A percentile compares a stretch with the other conserved stretches of the same genome.
These are phyloP conservation scores for Cercospora sesami DNA, from an alignment of 2,329 filamentous ascomycete genomes.

Conservation along the genomic window DNA sequence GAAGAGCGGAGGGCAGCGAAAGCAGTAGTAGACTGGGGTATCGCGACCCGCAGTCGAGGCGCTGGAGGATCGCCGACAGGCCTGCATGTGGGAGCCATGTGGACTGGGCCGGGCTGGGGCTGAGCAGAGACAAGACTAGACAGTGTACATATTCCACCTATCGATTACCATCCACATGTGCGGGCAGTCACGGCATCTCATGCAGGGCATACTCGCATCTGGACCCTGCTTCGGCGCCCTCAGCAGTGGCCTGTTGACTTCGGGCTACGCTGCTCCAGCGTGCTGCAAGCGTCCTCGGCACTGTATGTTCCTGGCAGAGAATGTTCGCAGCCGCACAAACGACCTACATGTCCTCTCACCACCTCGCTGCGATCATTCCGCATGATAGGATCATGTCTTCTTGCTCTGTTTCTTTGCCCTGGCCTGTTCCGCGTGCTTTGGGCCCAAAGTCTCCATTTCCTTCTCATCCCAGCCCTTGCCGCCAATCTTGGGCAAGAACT, in stretches of 20 bases:
- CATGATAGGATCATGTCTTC: neutral
- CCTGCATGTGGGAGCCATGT: constrained; percentile 5
- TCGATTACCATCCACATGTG: neutral
- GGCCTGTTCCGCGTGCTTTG: constrained; percentile 18
- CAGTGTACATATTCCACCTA: neutral
- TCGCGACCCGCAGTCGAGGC: neutral
- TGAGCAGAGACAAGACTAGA: neutral
- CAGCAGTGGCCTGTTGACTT: neutral
- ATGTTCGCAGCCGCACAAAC: neutral
- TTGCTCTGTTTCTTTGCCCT: constrained; percentile 14
- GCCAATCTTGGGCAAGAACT: constrained; percentile 68
- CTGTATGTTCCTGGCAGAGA: neutral
- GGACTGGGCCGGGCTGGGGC: constrained; percentile 3
- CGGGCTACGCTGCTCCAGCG: neutral
- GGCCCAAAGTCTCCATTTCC: constrained; percentile 27
- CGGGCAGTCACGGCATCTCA: neutral
- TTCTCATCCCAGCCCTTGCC: constrained; percentile 38
- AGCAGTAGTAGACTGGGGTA: neutral
- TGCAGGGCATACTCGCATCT: constrained; percentile 2
- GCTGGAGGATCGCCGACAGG: constrained; percentile 1
- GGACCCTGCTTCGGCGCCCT: neutral
- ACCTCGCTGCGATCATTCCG: neutral
- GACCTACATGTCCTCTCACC: neutral
- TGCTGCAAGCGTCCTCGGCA: neutral
- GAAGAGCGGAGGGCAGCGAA: neutral